These are phyloP conservation scores for Cercospora zeina DNA, from an alignment of 2,329 filamentous ascomycete genomes.

Conservation along the genomic window DNA sequence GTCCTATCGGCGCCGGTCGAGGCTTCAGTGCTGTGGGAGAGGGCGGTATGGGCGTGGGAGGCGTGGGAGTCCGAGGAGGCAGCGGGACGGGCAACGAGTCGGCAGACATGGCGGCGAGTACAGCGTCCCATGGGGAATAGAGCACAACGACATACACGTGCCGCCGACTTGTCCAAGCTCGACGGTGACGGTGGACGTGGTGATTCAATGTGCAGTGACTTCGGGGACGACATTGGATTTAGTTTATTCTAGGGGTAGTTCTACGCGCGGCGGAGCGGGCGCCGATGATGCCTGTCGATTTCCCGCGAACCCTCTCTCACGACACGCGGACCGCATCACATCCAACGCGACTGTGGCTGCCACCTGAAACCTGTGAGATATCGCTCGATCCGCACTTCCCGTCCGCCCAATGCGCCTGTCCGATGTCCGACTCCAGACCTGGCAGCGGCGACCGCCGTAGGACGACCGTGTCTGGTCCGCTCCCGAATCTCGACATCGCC, in stretches of 20 bases:
- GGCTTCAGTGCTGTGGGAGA: slow-evolving; percentile 20
- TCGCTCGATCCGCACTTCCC: slow-evolving; percentile 10
- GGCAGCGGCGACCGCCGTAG: slow-evolving; percentile 31
- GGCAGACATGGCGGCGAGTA: slow-evolving; percentile 55
- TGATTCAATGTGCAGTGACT: background rate
- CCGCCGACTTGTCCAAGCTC: slow-evolving; percentile 7
- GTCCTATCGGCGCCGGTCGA: slow-evolving; percentile 20
- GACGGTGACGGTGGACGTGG: background rate
- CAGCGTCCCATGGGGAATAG: background rate
- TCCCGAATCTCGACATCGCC: slow-evolving; percentile 20
- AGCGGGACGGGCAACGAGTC: slow-evolving; percentile 56
- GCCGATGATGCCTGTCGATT: slow-evolving; percentile 1
- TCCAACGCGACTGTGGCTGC: background rate
- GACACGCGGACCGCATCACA: background rate
- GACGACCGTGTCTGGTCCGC: slow-evolving; percentile 28
- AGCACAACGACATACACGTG: slow-evolving; percentile 4
- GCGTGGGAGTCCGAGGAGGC: slow-evolving; percentile 65
- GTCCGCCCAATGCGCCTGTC: slow-evolving; percentile 26
- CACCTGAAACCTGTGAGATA: background rate
- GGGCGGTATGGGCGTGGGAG: slow-evolving; percentile 49
- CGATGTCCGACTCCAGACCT: slow-evolving; percentile 16
- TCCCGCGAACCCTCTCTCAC: background rate
- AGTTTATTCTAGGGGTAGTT: too few species aligned
- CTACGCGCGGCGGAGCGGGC: background rate
- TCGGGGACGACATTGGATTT: background rate